phyloP scores from a whole-genome alignment of 2,329 filamentous ascomycete genomes.

The Emmonsiellopsis sp. region DNA sequence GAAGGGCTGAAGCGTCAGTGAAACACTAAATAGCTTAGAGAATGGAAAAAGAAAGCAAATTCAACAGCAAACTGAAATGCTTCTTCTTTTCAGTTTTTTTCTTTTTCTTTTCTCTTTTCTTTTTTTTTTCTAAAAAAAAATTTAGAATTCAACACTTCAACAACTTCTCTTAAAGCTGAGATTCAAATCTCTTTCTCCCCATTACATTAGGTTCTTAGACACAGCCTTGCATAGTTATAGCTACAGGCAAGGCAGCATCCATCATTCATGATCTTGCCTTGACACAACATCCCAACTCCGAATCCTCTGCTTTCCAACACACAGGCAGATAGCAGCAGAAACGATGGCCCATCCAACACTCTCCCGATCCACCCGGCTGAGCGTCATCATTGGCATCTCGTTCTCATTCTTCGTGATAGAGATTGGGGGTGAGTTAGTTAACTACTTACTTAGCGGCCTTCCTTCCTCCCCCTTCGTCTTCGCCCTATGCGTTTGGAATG shows the following conservation, averaged over 20 bases:
- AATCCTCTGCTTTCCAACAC: too few species aligned
- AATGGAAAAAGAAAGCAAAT: neutral
- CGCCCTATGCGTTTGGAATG: too few species aligned
- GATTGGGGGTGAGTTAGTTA: conserved; percentile 29
- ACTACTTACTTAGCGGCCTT: neutral
- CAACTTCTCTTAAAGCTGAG: neutral
- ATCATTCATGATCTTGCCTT: too few species aligned
- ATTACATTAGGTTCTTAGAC: too few species aligned
- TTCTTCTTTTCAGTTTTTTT: too few species aligned
- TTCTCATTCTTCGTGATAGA: conserved; percentile 40
- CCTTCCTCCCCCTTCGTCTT: too few species aligned
- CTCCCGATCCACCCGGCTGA: conserved; percentile 14
- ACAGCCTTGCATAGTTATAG: too few species aligned
- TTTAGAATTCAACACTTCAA: neutral
- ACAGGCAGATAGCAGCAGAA: conserved; percentile 16
- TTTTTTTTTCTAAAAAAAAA: too few species aligned
- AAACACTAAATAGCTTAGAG: neutral
- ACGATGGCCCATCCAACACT: conserved; percentile 26
- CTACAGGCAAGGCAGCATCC: too few species aligned
- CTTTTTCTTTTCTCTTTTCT: neutral
- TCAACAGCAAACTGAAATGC: neutral
- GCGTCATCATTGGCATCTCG: conserved; percentile 37
- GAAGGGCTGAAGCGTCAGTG: too few species aligned
- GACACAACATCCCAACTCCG: too few species aligned
- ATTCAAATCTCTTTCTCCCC: neutral